A percentile compares a stretch with the other conserved stretches of the same genome.
Evolutionary conservation across 768 basidiomycete species (phyloP).

Genomic region (Tricholoma sp.): DNA sequence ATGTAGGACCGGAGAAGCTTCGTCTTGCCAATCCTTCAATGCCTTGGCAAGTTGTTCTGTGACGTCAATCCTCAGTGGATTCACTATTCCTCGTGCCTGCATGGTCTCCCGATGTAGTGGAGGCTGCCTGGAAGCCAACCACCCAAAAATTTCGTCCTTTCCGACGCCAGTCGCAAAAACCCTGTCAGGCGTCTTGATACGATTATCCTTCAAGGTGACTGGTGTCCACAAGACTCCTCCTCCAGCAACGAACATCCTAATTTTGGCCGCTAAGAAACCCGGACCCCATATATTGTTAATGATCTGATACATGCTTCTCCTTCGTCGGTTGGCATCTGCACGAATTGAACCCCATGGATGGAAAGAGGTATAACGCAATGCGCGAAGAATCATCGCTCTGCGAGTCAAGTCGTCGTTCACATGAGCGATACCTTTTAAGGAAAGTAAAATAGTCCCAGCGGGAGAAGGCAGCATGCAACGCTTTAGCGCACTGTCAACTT

Average conservation of each 20-base stretch:
- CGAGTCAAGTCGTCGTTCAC: constrained; percentile 33
- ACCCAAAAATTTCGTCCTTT: constrained; percentile 32
- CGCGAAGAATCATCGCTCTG: constrained; percentile 42
- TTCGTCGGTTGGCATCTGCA: constrained; percentile 55
- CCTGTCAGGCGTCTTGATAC: constrained; percentile 17
- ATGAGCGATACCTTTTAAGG: constrained; percentile 26
- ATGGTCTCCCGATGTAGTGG: constrained; percentile 32
- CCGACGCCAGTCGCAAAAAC: constrained; percentile 4
- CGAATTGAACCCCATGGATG: constrained; percentile 70
- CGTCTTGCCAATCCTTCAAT: constrained; percentile 13
- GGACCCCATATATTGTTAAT: constrained; percentile 41
- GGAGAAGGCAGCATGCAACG: constrained; percentile 38
- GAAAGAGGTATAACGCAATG: constrained; percentile 68
- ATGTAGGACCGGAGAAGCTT: constrained; percentile 21
- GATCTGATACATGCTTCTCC: constrained; percentile 41
- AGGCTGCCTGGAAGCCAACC: constrained; percentile 61
- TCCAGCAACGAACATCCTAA: constrained; percentile 46
- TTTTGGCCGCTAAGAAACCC: constrained; percentile 19
- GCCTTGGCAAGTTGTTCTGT: constrained; percentile 25
- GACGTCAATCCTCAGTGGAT: constrained; percentile 36
- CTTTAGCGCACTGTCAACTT: constrained; percentile 40
- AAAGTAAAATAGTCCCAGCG: constrained; percentile 44
- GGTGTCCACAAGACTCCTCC: constrained; percentile 63
- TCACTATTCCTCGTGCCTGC: constrained; percentile 14
- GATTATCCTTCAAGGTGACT: constrained; percentile 28